Evolutionary conservation across 345 rosid species (phyloP).

Genomic region (Pugionium dolabratum): DNA sequence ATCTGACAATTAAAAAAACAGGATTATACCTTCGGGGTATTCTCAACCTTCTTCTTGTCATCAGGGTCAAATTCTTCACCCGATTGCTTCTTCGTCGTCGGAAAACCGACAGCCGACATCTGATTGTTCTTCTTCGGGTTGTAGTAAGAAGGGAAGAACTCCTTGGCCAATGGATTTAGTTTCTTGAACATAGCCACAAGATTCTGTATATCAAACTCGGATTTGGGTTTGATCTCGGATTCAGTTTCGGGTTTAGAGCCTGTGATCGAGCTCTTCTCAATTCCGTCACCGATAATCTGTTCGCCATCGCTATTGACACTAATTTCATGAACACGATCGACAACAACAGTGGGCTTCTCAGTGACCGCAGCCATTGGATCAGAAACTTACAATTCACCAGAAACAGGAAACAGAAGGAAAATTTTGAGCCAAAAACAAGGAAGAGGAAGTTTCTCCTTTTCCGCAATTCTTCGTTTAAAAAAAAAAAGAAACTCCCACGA

Average conservation of each 20-base stretch:
- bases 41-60: constrained; percentile 45
- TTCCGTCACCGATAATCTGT: constrained; percentile 14
- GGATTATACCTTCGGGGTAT: constrained; percentile 32
- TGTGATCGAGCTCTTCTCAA: constrained; percentile 39
- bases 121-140: constrained; percentile 40
- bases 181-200: constrained; percentile 83
- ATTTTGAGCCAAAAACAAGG: background rate
- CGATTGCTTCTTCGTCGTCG: constrained; percentile 35
- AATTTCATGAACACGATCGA: constrained; percentile 47
- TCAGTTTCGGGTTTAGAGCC: constrained; percentile 46
- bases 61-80: constrained; percentile 38
- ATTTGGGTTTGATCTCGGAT: constrained; percentile 53
- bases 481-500: constrained; percentile 9
- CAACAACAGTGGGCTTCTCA: constrained; percentile 46
- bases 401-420: background rate
- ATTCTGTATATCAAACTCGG: constrained; percentile 64
- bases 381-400: background rate
- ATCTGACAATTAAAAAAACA: constrained; percentile 29
- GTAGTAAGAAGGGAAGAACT: constrained; percentile 70
- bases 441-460: background rate
- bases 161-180: constrained; percentile 84
- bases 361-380: constrained; percentile 70
- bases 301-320: constrained; percentile 33
- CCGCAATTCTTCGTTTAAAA: background rate
- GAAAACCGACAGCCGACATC: constrained; percentile 41